phyloP scores from a whole-genome alignment of 2,329 filamentous ascomycete genomes.

The Thelonectria discophora region DNA sequence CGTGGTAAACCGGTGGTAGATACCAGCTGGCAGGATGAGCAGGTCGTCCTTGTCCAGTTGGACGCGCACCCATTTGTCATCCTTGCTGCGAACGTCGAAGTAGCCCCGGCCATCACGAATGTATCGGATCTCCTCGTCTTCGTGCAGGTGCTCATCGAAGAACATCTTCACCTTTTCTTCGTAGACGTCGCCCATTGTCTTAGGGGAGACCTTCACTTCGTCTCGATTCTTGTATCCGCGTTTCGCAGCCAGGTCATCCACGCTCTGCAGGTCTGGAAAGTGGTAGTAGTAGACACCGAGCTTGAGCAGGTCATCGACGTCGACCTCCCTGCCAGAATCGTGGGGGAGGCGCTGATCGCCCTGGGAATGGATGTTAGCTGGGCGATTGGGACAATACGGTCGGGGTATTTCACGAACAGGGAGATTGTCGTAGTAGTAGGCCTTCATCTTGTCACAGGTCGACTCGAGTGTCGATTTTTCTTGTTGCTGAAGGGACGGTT shows the following conservation, averaged over 20 bases:
- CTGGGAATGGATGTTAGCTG: slow-evolving; percentile 54
- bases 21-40: slow-evolving; percentile 92
- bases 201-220: slow-evolving; percentile 87
- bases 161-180: slow-evolving; percentile 94
- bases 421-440: slow-evolving; percentile 66
- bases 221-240: slow-evolving; percentile 95
- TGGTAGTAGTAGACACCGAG: slow-evolving; percentile 85
- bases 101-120: slow-evolving; percentile 88
- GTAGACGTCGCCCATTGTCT: slow-evolving; percentile 85
- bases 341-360: slow-evolving; percentile 94
- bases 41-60: slow-evolving; percentile 85
- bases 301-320: slow-evolving; percentile 69
- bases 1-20: slow-evolving; percentile 97
- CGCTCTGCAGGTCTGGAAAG: slow-evolving; percentile 69
- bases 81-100: slow-evolving; percentile 87
- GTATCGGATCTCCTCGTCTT: slow-evolving; percentile 98
- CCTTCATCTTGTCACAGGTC: slow-evolving; percentile 57
- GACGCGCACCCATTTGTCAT: slow-evolving; percentile 91
- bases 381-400: slow-evolving; percentile 1
- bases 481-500: not conserved
- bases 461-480: not conserved
- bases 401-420: slow-evolving; percentile 52
- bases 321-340: slow-evolving; percentile 79
- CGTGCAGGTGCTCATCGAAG: slow-evolving; percentile 95
- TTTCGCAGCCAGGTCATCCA: slow-evolving; percentile 77